These are phyloP conservation scores for Yarrowia divulgata DNA, from an alignment of 805 yeast genomes.

Conservation along the genomic window DNA sequence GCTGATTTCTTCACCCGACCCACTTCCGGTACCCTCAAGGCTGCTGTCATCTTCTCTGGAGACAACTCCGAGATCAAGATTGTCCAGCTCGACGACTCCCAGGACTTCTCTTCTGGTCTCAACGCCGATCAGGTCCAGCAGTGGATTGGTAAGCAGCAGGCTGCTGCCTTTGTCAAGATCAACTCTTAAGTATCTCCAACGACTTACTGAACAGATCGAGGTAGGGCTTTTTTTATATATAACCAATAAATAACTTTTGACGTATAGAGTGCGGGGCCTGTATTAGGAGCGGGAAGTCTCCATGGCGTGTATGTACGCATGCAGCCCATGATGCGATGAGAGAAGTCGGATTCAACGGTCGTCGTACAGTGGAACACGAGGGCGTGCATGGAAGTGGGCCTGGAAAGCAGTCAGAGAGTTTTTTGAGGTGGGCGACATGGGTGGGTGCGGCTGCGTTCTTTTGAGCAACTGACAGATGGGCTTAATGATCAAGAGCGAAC, in stretches of 20 bases:
- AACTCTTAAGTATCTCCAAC: constrained; percentile 14
- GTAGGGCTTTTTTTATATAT: constrained; percentile 29
- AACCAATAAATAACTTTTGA: constrained; percentile 17
- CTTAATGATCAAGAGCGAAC: too few relatives aligned
- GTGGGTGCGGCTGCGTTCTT: background rate
- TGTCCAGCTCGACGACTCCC: constrained; percentile 41
- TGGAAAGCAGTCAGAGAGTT: too few relatives aligned
- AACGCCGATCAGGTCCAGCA: constrained; percentile 29
- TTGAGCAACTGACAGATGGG: too few relatives aligned
- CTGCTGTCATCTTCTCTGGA: constrained; percentile 80
- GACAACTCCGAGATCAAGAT: constrained; percentile 42
- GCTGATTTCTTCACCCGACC: constrained; percentile 91
- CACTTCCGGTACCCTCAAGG: constrained; percentile 74
- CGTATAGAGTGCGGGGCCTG: background rate
- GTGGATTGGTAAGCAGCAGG: constrained; percentile 39
- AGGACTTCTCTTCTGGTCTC: constrained; percentile 28
- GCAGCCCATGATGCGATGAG: background rate
- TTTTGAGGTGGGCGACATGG: background rate
- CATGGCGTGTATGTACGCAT: background rate
- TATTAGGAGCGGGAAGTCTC: background rate
- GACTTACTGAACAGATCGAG: constrained; percentile 11
- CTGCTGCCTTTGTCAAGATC: constrained; percentile 40
- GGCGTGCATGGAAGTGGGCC: background rate
- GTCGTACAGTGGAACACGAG: background rate
- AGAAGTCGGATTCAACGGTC: background rate